Base-by-base conservation (phyloP, 2,329 filamentous ascomycete species). In the Alternaria sp. region DNA sequence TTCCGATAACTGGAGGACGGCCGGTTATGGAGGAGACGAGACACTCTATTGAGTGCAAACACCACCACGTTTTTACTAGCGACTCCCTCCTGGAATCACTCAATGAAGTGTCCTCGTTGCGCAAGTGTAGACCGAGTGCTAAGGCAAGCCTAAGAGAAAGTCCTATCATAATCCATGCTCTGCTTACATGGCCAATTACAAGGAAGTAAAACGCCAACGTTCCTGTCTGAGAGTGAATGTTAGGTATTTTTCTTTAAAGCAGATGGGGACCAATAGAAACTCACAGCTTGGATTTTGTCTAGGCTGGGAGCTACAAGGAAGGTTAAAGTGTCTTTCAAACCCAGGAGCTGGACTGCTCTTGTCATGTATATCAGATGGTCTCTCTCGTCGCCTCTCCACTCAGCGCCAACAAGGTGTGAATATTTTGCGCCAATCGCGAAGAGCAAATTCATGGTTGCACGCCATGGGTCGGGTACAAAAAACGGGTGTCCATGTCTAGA, bases 341-440 rank as follows among this genome's bases (percentile, higher is more conserved):
- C 68, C 8, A 75, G 51, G 36, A 75, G 65, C 26, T 68, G 65
- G 2, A 71, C 55, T n/a, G 70, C 68, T 36, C 71, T 63, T 39
- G 72, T 74, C 68, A 80, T 79, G 54, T 80, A 81, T 2, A 79
- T 52, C 16, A 77, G 36, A 52, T 81, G 78, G 39, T 80, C 78
- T 22, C 67, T 63, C n/a, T 69, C 66, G 41, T 75, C 66, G 12
- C 66, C 73, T 36, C 58, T 64, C 70, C 70, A 76, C 0, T 69
- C 66, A 6, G 70, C 69, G 24, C 69, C 59, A 7, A 67, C 66
- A 49, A 80, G 68, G 54, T 78, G 71, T 6, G 76, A 76, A 59
- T 78, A 76, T 49, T 74, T 73, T 11, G 79, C 74, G 6, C 77
- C 78, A n/a, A 82, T 78, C 11, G 80, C 80, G 39, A 82, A 80